phyloP scores from a whole-genome alignment of 768 basidiomycete genomes.

The Pleurotus djamor region DNA sequence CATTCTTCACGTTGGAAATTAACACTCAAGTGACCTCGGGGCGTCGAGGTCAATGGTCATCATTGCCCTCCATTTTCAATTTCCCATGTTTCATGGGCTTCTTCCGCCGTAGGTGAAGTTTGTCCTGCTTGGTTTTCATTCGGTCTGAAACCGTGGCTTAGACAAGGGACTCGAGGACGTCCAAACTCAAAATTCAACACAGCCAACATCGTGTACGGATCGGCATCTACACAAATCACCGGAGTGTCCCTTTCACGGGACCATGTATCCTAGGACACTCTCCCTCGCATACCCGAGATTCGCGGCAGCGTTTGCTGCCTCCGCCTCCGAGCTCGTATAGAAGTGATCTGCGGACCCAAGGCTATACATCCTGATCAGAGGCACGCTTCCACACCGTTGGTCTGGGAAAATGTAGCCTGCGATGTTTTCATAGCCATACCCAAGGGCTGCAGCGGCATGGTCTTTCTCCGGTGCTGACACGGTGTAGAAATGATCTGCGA shows the following conservation, averaged over 20 bases:
- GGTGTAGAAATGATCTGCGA: constrained; percentile 12
- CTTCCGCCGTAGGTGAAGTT: too few relatives aligned
- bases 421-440: constrained; percentile 4
- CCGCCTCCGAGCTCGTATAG: constrained; percentile 1
- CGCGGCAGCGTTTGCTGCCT: not conserved
- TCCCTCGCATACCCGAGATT: not conserved
- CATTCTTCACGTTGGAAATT: too few relatives aligned
- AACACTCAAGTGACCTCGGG: too few relatives aligned
- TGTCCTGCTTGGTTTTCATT: too few relatives aligned
- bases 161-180: too few relatives aligned
- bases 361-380: not conserved
- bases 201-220: too few relatives aligned
- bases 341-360: not conserved
- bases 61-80: too few relatives aligned
- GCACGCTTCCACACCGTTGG: not conserved
- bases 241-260: not conserved
- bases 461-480: constrained; percentile 8
- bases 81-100: too few relatives aligned
- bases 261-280: not conserved
- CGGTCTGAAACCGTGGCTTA: too few relatives aligned
- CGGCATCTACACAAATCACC: too few relatives aligned
- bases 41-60: too few relatives aligned
- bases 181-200: too few relatives aligned
- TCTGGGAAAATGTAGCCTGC: constrained; percentile 9
- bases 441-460: not conserved